Evolutionary conservation across 2,329 filamentous ascomycete genomes (phyloP).

Genomic region (Neopestalotiopsis sp.): DNA sequence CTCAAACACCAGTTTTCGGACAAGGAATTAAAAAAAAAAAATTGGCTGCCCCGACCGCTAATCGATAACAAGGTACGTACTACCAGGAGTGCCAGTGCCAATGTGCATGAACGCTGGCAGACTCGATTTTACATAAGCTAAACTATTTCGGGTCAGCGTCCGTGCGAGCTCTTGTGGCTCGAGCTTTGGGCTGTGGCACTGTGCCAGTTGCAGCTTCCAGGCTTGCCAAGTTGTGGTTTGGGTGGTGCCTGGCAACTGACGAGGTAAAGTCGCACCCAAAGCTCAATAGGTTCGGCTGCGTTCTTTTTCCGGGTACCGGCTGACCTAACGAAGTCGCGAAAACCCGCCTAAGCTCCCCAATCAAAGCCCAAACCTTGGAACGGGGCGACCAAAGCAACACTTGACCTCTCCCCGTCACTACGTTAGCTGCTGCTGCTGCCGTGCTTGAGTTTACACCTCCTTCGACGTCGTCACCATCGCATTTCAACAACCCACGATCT

Average conservation of each 20-base stretch:
- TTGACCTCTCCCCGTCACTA: slow-evolving; percentile 4
- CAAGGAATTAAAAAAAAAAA: slow-evolving; percentile 3
- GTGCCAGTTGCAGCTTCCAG: background rate
- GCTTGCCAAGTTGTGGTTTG: background rate
- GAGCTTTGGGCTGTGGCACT: background rate
- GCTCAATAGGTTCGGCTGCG: background rate
- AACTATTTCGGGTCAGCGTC: background rate
- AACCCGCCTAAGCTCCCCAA: slow-evolving; percentile 13
- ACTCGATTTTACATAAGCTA: background rate
- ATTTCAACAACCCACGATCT: slow-evolving; percentile 3
- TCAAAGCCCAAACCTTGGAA: slow-evolving; percentile 17
- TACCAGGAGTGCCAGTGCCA: no score
- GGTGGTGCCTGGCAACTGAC: background rate
- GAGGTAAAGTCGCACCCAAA: background rate
- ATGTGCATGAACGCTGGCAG: no score
- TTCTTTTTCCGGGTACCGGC: slow-evolving; percentile 7
- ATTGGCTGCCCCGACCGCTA: background rate
- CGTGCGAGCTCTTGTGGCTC: background rate
- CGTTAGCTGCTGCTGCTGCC: slow-evolving; percentile 14
- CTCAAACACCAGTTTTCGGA: background rate
- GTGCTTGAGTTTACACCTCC: slow-evolving; percentile 7
- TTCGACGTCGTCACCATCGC: slow-evolving; percentile 16
- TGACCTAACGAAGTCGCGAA: slow-evolving; percentile 15
- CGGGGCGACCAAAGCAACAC: slow-evolving; percentile 5
- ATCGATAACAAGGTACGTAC: background rate